phyloP scores from a whole-genome alignment of 2,329 filamentous ascomycete species.

The Zymoseptoria pseudotritici region DNA sequence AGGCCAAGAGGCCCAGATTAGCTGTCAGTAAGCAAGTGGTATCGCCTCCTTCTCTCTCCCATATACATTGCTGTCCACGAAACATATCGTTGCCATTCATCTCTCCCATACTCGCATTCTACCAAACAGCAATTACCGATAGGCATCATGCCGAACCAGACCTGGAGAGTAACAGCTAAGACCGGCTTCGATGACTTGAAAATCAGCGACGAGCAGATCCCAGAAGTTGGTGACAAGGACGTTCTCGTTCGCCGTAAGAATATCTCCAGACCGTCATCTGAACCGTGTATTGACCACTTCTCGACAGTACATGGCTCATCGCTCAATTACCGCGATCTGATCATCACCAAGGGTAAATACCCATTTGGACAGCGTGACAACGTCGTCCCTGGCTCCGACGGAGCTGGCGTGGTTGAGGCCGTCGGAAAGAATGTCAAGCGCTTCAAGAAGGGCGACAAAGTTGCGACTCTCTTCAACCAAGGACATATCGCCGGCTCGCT shows the following conservation, averaged over 20 bases:
- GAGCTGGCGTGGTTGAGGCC: slow-evolving; percentile 44
- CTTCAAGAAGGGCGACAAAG: slow-evolving; percentile 53
- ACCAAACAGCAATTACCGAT: not conserved
- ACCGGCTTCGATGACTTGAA: slow-evolving; percentile 56
- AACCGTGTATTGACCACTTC: not conserved
- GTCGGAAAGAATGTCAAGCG: slow-evolving; percentile 50
- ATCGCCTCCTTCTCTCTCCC: not conserved
- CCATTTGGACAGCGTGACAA: slow-evolving; percentile 36
- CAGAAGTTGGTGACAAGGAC: slow-evolving; percentile 59
- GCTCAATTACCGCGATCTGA: slow-evolving; percentile 45
- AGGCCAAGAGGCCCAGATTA: not conserved
- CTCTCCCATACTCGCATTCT: not conserved
- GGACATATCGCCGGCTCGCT: slow-evolving; percentile 47
- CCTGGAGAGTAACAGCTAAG: slow-evolving; percentile 50
- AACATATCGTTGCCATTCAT: not conserved
- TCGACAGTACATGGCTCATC: slow-evolving; percentile 39
- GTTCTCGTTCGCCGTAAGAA: slow-evolving; percentile 59
- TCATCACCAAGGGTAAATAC: slow-evolving; percentile 42
- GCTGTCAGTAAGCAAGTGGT: not conserved
- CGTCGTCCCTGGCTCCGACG: slow-evolving; percentile 45
- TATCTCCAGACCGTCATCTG: too few relatives aligned
- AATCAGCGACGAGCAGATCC: slow-evolving; percentile 47
- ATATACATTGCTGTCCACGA: not conserved
- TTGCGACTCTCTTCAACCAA: slow-evolving; percentile 58
- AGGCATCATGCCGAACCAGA: slow-evolving; percentile 13